Base-by-base conservation (phyloP, 768 basidiomycete genomes). In the Lactarius sanguifluus region DNA sequence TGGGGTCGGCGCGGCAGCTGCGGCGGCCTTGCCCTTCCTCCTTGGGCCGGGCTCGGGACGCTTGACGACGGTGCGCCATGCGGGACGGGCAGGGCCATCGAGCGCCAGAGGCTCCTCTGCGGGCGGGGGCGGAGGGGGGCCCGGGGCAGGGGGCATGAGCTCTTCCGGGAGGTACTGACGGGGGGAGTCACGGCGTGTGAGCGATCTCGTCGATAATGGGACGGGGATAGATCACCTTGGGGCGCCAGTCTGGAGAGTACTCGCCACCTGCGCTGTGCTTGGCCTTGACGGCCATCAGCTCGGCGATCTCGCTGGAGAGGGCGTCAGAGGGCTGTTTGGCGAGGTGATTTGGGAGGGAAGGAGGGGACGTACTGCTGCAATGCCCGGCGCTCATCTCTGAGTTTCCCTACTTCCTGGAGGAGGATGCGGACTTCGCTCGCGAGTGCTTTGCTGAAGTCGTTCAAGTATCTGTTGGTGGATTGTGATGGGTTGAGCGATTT, bases 181-280 rank as follows among this genome's bases (percentile, higher is more conserved):
- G 36, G 36, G 34, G 68, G 25, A 28, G 36, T 61, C 34, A 23
- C 23, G 25, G 59, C 47, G 58, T 34, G 20, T 34, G 20, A 50
- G 40, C 54, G 30, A 28, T 16, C 54, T 9, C 3, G 54, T 36
- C 28, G 47, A 43, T 68, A 62, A 63, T 55, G 23, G 38, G 56
- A 15, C 12, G n/a, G 20, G 30, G 64, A 18, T 71, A 79, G 70
- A 70, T 65, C 70, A 87, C 89, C 71, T 81, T 81, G 25, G 86
- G 87, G 57, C 78, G 78, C 92, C 91, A 94, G 62, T 88, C 86
- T 20, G 89, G 86, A 28, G 85, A 80, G 73, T 87, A 93, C 70
- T 92, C 90, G 28, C 91, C 91, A 43, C 88, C 90, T 2, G 87
- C 82, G 23, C 90, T 88, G 74, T 91, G 88, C 75, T 94, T 93